Percentiles rank a stretch among this genome's conserved stretches.
phyloP scores from a whole-genome alignment of 1,139 yeast species.

The Nakaseomyces bracarensis region DNA sequence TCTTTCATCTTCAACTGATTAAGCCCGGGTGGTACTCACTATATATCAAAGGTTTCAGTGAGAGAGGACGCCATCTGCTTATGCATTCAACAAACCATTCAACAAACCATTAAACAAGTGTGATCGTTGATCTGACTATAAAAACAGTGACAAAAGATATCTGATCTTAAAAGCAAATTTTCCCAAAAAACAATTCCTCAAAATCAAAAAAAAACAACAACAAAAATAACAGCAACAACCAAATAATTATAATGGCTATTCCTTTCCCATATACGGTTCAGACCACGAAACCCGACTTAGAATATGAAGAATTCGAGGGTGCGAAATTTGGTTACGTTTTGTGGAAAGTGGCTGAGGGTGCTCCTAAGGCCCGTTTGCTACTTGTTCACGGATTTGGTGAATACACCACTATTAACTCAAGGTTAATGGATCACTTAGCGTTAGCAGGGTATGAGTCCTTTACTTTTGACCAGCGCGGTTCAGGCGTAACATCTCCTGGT shows the following conservation, averaged over 20 bases:
- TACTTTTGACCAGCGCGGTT: slow-evolving; percentile 82
- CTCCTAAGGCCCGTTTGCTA: slow-evolving; percentile 37
- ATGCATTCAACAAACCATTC: too few species aligned
- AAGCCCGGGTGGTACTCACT: too few species aligned
- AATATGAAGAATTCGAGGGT: slow-evolving; percentile 25
- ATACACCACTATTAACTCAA: slow-evolving; percentile 45
- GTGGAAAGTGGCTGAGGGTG: slow-evolving; percentile 19
- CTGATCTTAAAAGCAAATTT: too few species aligned
- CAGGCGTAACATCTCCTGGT: slow-evolving; percentile 65
- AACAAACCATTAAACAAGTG: too few species aligned
- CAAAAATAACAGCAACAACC: slow-evolving; percentile 44
- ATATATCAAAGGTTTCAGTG: too few species aligned
- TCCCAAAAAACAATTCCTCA: too few species aligned
- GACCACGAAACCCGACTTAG: slow-evolving; percentile 21
- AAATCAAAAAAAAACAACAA: slow-evolving; percentile 57
- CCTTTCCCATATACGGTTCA: slow-evolving; percentile 21
- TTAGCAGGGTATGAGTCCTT: slow-evolving; percentile 62
- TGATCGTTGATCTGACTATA: too few species aligned
- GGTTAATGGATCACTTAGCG: slow-evolving; percentile 52
- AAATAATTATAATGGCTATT: neutral
- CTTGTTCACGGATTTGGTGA: slow-evolving; percentile 83
- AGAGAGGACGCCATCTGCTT: too few species aligned
- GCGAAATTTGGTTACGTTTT: slow-evolving; percentile 26
- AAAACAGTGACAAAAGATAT: too few species aligned
- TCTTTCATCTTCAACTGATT: too few species aligned